These are phyloP conservation scores for Solanum chmielewskii DNA, from an alignment of 257 asterid species.

Conservation along the genomic window DNA sequence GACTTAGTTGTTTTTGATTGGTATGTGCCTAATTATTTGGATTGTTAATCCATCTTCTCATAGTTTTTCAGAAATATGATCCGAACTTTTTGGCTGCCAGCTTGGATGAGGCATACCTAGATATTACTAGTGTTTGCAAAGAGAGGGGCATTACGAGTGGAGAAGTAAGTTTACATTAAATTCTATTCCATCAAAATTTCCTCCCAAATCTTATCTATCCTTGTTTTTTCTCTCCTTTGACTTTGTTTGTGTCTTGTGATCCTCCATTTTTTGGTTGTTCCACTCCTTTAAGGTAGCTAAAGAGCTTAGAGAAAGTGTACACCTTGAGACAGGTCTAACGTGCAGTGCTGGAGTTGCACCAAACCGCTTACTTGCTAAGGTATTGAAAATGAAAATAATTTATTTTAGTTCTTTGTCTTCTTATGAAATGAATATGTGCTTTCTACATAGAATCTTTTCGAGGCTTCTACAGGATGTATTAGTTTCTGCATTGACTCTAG, in stretches of 20 bases:
- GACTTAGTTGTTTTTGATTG: not conserved
- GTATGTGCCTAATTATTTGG: conserved; percentile 2
- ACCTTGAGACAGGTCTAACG: conserved; percentile 80
- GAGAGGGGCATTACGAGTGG: conserved; percentile 59
- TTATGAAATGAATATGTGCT: not conserved
- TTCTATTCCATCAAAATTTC: not conserved
- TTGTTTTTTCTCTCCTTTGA: not conserved
- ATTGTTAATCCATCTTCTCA: conserved; percentile 8
- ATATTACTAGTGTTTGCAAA: conserved; percentile 64
- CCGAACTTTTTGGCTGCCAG: conserved; percentile 74
- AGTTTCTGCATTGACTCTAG: not conserved
- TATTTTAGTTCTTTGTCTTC: not conserved
- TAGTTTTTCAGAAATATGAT: conserved; percentile 78
- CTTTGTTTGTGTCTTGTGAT: not conserved
- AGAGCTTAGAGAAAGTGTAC: conserved; percentile 67
- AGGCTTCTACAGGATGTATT: not conserved
- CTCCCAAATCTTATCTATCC: not conserved
- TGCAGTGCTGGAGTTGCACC: conserved; percentile 97
- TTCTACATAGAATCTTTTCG: not conserved
- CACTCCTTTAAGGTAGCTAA: conserved; percentile 60
- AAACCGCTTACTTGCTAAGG: conserved; percentile 96
- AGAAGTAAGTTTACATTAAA: conserved; percentile 47
- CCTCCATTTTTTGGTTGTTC: not conserved
- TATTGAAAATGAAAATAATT: conserved; percentile 8
- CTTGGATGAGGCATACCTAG: conserved; percentile 98